phyloP scores from a whole-genome alignment of 495 filamentous ascomycete species.

The Xylaria longipes region DNA sequence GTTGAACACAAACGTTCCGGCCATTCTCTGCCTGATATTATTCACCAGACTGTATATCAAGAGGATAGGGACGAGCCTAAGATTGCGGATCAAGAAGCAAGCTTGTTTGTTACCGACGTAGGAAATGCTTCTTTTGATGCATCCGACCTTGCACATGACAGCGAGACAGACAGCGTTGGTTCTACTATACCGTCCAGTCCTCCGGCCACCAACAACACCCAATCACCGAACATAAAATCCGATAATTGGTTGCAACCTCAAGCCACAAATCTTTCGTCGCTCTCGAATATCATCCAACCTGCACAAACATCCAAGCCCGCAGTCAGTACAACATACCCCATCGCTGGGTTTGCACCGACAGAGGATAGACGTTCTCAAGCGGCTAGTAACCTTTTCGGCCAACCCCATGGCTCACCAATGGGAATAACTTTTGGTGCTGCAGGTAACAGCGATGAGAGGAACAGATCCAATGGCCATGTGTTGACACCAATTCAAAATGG shows the following conservation, averaged over 20 bases:
- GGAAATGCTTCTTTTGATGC: constrained; percentile 15
- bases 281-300: not conserved
- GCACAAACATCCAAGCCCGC: not conserved
- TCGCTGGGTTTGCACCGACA: not conserved
- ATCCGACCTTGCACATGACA: not conserved
- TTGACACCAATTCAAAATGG: not conserved
- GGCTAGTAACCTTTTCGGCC: not conserved
- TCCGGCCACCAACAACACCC: not conserved
- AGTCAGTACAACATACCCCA: not conserved
- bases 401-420: not conserved
- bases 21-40: constrained; percentile 48
- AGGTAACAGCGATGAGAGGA: not conserved
- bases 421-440: not conserved
- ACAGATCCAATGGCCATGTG: not conserved
- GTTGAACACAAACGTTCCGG: constrained; percentile 57
- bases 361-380: not conserved
- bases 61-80: not conserved
- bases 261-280: not conserved
- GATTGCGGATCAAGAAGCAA: constrained; percentile 22
- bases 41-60: constrained; percentile 52
- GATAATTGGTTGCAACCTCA: not conserved
- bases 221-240: not conserved
- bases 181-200: not conserved
- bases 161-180: constrained; percentile 1
- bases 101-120: constrained; percentile 43